Evolutionary conservation across 2,329 filamentous ascomycete species (phyloP), one percentile per base, ranked within the genome.

Genomic region (Ophioceras dolichostomum): DNA sequence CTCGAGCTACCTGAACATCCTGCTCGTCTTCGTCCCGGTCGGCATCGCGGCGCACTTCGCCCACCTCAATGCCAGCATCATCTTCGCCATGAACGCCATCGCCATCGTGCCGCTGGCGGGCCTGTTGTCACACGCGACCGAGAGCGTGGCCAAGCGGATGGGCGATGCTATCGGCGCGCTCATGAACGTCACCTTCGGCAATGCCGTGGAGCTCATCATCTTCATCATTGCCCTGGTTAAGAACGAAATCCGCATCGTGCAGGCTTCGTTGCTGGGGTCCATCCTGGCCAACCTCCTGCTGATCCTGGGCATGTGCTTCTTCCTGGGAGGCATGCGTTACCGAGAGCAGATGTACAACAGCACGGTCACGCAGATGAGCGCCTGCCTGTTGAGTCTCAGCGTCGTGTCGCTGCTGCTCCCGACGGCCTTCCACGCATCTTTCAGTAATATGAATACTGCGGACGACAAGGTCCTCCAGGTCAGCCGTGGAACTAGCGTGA

Each of bases 101-200:
- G 75, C 88, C 42, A 94, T 94, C 47, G 79, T 94, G 37, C 87
- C 87, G 0, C 68, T 94, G 31, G 87, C 87, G 8, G 83, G 79
- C 10, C 78, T 93, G 66, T 67, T 94, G 17, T 79, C 80, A 48
- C 89, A 80, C 46, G 83, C 83, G 1, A 94, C 89, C 0, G 89
- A 96, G 56, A 87, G 94, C 57, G 80, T 95, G 45, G 83, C 88
- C 3, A 60, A 88, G 38, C 71, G 79, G 40, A 81, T 79, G 0
- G 87, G 88, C 35, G 87, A 95, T 56, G 88, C 84, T 0, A 62
- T 94, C 3, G 89, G 89, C 43, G 89, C 88, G 39, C 64, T 96
- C 26, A 68, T 95, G 39, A 95, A 95, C 51, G 88, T 88, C 6
- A 83, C 82, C 3, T 95, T 95, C 55, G 89, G 87, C 65, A 93